These are phyloP conservation scores for Vitis hybrid DNA, from an alignment of 177 flowering plant genomes.

Conservation along the genomic window DNA sequence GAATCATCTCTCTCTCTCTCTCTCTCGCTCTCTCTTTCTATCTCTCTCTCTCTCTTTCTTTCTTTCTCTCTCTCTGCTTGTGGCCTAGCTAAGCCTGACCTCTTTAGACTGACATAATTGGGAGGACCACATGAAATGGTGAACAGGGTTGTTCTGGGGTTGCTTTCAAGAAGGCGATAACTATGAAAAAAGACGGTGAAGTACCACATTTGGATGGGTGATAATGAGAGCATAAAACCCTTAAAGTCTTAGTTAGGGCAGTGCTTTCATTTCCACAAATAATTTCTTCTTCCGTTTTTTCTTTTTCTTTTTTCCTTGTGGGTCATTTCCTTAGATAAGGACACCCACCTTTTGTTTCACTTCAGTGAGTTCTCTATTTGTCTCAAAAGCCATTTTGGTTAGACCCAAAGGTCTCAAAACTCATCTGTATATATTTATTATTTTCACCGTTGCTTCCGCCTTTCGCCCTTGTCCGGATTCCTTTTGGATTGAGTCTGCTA, in stretches of 20 bases:
- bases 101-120: conserved; percentile 24
- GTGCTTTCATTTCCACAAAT: conserved; percentile 31
- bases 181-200: conserved; percentile 23
- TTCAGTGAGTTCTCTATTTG: background rate
- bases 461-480: background rate
- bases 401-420: no score
- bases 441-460: background rate
- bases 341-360: background rate
- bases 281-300: background rate
- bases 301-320: no score
- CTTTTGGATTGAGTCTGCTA: background rate
- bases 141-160: conserved; percentile 16
- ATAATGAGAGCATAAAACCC: conserved; percentile 26
- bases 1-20: conserved; percentile 1
- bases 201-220: conserved; percentile 25
- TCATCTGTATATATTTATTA: no score
- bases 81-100: conserved; percentile 14
- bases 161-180: conserved; percentile 46
- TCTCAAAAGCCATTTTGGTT: background rate
- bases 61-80: conserved; percentile 7
- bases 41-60: conserved; percentile 10
- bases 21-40: background rate
- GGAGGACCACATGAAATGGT: conserved; percentile 37
- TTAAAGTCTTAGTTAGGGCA: conserved; percentile 20
- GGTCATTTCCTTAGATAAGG: background rate